These are phyloP conservation scores for Monilinia fructigena DNA, from an alignment of 2,329 filamentous ascomycete genomes.

Conservation along the genomic window DNA sequence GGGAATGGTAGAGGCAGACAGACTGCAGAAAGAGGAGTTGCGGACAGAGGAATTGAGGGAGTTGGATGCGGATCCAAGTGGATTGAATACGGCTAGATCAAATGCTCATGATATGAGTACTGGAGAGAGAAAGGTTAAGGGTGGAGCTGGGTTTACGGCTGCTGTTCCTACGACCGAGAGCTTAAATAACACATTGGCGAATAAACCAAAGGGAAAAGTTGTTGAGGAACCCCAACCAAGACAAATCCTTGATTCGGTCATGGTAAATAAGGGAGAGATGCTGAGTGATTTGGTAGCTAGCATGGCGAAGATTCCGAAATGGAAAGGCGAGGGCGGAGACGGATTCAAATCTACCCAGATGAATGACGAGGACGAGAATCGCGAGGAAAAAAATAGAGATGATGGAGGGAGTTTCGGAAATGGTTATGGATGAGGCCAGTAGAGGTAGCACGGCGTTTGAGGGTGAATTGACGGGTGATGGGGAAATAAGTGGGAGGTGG, in stretches of 20 bases:
- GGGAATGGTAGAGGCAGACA: background rate
- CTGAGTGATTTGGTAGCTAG: background rate
- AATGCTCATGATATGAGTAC: background rate
- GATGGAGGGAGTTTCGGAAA: background rate
- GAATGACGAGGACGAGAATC: background rate
- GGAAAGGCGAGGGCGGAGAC: background rate
- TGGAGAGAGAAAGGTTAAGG: background rate
- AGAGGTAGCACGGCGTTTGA: background rate
- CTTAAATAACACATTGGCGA: too few relatives aligned
- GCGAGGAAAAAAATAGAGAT: background rate
- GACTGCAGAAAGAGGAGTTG: background rate
- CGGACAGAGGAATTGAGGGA: background rate
- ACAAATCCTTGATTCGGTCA: background rate
- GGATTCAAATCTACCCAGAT: background rate
- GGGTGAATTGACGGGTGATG: background rate
- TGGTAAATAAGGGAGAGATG: background rate
- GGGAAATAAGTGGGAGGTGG: background rate
- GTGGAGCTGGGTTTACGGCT: background rate
- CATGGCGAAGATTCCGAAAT: background rate
- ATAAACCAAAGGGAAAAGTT: background rate
- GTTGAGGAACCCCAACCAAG: background rate
- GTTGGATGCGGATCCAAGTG: background rate
- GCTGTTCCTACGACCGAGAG: background rate
- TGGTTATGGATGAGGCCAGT: background rate
- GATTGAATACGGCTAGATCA: background rate